These are phyloP conservation scores for Kluyveromyces sp. DNA, from an alignment of 1,139 yeast species.

Conservation along the genomic window DNA sequence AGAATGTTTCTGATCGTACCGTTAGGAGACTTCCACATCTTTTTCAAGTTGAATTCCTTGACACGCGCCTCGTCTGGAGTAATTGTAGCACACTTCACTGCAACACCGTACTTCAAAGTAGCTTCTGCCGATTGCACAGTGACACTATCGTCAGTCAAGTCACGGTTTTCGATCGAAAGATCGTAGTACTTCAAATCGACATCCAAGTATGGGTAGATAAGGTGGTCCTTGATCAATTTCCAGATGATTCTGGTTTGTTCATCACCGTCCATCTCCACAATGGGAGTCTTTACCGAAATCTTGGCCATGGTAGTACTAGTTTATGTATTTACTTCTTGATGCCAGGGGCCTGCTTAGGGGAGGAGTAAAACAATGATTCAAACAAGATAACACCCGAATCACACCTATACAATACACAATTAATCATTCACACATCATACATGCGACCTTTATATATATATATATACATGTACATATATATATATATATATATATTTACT, in stretches of 20 bases:
- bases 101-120: slow-evolving; percentile 68
- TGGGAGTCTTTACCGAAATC: slow-evolving; percentile 61
- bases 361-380: too few relatives aligned
- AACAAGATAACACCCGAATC: too few relatives aligned
- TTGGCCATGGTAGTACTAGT: slow-evolving; percentile 28
- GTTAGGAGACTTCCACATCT: slow-evolving; percentile 84
- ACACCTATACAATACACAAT: too few relatives aligned
- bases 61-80: slow-evolving; percentile 83
- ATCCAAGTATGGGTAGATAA: slow-evolving; percentile 63
- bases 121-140: slow-evolving; percentile 74
- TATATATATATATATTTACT: too few relatives aligned
- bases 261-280: slow-evolving; percentile 80
- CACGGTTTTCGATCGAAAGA: slow-evolving; percentile 63
- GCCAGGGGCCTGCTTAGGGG: too few relatives aligned
- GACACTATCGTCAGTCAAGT: slow-evolving; percentile 62
- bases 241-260: slow-evolving; percentile 84
- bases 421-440: too few relatives aligned
- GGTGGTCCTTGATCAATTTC: slow-evolving; percentile 63
- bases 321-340: background rate
- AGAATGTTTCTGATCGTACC: slow-evolving; percentile 77
- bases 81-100: slow-evolving; percentile 79
- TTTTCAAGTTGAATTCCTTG: slow-evolving; percentile 61
- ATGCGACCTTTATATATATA: too few relatives aligned
- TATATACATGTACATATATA: too few relatives aligned
- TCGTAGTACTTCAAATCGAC: slow-evolving; percentile 71